Evolutionary conservation across 2,329 filamentous ascomycete species (phyloP).

Genomic region (Blastomyces gilchristii): DNA sequence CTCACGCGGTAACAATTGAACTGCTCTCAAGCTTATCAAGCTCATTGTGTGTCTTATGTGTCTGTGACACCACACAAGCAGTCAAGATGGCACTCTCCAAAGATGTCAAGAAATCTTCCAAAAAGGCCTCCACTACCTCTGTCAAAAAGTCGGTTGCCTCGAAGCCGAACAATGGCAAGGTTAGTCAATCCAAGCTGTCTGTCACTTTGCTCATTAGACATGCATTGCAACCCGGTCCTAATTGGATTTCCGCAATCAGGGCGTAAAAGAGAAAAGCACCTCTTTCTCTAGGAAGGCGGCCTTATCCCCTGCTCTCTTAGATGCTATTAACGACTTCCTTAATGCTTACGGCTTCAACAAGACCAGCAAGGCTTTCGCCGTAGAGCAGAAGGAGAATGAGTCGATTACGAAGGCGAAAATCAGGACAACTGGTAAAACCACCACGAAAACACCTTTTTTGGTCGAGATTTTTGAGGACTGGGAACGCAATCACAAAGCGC

Average conservation of each 20-base stretch:
- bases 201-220: background rate
- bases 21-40: background rate
- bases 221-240: background rate
- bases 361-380: slow-evolving; percentile 52
- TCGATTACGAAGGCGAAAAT: slow-evolving; percentile 19
- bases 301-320: slow-evolving; percentile 53
- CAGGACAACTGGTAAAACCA: slow-evolving; percentile 21
- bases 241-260: slow-evolving; percentile 11
- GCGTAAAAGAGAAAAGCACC: slow-evolving; percentile 17
- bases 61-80: background rate
- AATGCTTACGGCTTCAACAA: slow-evolving; percentile 53
- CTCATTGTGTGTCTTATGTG: background rate
- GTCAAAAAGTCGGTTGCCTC: background rate
- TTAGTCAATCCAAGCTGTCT: background rate
- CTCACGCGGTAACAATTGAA: background rate
- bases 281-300: slow-evolving; percentile 21
- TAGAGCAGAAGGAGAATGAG: slow-evolving; percentile 44
- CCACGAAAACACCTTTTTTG: slow-evolving; percentile 27
- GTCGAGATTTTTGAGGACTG: slow-evolving; percentile 30
- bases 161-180: slow-evolving; percentile 14
- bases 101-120: background rate
- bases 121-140: background rate
- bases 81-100: slow-evolving; percentile 4
- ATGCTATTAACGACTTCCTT: slow-evolving; percentile 57
- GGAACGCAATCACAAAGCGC: slow-evolving; percentile 14